A percentile compares a stretch with the other conserved stretches of the same genome.
These are phyloP conservation scores for Tetracladium maxilliforme DNA, from an alignment of 2,329 filamentous ascomycete species.

Conservation along the genomic window DNA sequence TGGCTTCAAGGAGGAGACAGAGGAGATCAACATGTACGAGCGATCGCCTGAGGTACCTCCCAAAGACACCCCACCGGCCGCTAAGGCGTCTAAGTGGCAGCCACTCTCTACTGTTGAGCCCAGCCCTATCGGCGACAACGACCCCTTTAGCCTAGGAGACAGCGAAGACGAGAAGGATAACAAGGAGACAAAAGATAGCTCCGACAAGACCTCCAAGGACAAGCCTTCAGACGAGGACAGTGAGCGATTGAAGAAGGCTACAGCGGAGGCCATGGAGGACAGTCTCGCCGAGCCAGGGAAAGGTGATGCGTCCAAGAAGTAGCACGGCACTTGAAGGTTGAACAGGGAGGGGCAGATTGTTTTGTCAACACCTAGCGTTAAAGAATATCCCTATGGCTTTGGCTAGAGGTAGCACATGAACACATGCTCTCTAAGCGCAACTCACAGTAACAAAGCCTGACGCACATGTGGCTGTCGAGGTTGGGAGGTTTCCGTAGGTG, in stretches of 20 bases:
- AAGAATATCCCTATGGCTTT: too few species aligned
- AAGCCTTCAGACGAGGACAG: constrained; percentile 23
- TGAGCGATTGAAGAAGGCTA: constrained; percentile 50
- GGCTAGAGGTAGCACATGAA: too few species aligned
- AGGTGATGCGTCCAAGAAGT: too few species aligned
- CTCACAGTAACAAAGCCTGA: too few species aligned
- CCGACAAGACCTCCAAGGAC: constrained; percentile 40
- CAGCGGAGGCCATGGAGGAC: constrained; percentile 28
- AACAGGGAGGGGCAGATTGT: too few species aligned
- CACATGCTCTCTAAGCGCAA: too few species aligned
- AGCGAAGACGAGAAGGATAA: constrained; percentile 81
- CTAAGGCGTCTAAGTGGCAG: constrained; percentile 91
- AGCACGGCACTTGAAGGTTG: too few species aligned
- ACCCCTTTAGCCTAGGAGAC: constrained; percentile 92
- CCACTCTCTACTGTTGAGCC: constrained; percentile 77
- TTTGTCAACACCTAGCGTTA: too few species aligned
- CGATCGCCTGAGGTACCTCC: constrained; percentile 39
- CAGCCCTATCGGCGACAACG: constrained; percentile 74
- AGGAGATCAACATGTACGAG: constrained; percentile 72
- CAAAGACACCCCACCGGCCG: constrained; percentile 29
- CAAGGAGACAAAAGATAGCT: constrained; percentile 37
- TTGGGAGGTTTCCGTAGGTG: too few species aligned
- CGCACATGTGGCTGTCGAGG: too few species aligned
- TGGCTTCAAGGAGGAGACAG: constrained; percentile 47
- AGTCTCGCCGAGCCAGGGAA: constrained; percentile 15